These are phyloP conservation scores for Neurospora sp. DNA, from an alignment of 2,329 filamentous ascomycete genomes.

Conservation along the genomic window DNA sequence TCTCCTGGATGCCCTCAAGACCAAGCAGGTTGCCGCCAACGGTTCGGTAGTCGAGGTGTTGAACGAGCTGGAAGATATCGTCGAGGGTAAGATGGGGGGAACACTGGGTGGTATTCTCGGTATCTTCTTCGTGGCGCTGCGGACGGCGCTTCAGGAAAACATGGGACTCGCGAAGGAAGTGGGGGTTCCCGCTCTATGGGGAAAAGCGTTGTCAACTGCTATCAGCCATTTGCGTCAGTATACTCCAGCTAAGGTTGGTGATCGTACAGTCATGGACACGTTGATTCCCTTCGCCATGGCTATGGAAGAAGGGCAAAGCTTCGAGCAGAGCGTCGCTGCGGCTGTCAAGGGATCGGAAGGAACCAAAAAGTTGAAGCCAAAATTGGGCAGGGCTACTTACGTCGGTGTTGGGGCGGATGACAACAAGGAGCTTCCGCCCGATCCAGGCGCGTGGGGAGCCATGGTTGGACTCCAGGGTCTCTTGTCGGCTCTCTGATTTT, in stretches of 20 bases:
- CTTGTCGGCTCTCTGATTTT: constrained; percentile 11
- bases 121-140: constrained; percentile 42
- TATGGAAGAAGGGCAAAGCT: constrained; percentile 34
- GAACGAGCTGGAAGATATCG: constrained; percentile 40
- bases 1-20: constrained; percentile 37
- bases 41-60: constrained; percentile 40
- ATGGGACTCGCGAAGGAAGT: constrained; percentile 17
- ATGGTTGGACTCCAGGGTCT: constrained; percentile 43
- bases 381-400: constrained; percentile 59
- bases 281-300: constrained; percentile 43
- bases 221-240: constrained; percentile 39
- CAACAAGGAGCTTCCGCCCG: constrained; percentile 46
- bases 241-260: constrained; percentile 45
- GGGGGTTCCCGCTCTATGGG: constrained; percentile 33
- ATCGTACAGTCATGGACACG: constrained; percentile 49
- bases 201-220: constrained; percentile 30
- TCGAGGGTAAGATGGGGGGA: constrained; percentile 46
- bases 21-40: constrained; percentile 24
- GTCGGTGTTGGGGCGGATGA: constrained; percentile 47
- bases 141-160: constrained; percentile 27
- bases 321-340: constrained; percentile 47
- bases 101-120: constrained; percentile 43
- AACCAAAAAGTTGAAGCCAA: constrained; percentile 56
- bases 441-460: constrained; percentile 63
- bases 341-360: constrained; percentile 51